These are phyloP conservation scores for Strobilomyces confusus DNA, from an alignment of 768 basidiomycete species.

Conservation along the genomic window DNA sequence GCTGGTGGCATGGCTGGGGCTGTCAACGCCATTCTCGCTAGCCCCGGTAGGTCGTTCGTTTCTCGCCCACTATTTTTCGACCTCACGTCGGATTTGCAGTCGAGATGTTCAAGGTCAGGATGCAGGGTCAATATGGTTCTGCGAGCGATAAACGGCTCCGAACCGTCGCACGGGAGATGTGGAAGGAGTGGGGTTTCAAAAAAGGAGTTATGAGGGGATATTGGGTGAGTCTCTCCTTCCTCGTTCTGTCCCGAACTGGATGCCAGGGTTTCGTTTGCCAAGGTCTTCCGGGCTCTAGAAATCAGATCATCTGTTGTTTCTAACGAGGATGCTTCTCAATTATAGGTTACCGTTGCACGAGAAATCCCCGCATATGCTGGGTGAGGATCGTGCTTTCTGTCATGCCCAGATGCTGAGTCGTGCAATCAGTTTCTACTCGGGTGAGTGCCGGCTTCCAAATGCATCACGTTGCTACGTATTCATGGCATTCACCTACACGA, in stretches of 20 bases:
- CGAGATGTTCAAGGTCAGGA: conserved; percentile 98
- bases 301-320: not conserved
- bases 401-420: not conserved
- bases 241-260: too few relatives aligned
- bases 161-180: conserved; percentile 75
- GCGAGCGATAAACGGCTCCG: conserved; percentile 74
- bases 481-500: too few relatives aligned
- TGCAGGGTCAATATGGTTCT: conserved; percentile 93
- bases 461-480: not conserved
- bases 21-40: conserved; percentile 83
- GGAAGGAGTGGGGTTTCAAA: conserved; percentile 79
- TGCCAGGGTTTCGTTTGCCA: too few relatives aligned
- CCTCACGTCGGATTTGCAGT: conserved; percentile 39
- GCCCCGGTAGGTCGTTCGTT: conserved; percentile 58
- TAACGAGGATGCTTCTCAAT: not conserved
- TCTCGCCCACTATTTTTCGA: not conserved
- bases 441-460: conserved; percentile 28
- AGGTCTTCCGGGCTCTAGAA: too few relatives aligned
- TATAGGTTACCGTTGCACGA: conserved; percentile 79
- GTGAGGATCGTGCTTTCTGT: conserved; percentile 19
- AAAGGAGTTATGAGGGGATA: conserved; percentile 95
- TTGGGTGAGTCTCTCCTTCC: conserved; percentile 58
- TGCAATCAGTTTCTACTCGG: conserved; percentile 59
- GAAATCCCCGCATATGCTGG: conserved; percentile 98
- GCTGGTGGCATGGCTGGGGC: conserved; percentile 97